phyloP scores from a whole-genome alignment of 2,329 filamentous ascomycete genomes.

The Epichloe hybrida region DNA sequence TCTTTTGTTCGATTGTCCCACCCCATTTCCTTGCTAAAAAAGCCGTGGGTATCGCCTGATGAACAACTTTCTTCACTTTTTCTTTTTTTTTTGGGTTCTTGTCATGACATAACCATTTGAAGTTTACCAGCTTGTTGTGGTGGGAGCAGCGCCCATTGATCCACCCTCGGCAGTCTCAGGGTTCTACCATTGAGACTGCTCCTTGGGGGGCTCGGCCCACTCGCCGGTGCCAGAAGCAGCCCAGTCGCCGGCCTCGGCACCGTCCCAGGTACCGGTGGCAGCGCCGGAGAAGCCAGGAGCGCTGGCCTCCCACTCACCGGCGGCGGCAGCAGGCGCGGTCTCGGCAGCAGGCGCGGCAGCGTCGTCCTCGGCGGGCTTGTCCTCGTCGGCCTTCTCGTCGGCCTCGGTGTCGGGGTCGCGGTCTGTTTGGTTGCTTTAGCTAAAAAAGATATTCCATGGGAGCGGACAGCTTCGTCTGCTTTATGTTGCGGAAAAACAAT shows the following conservation, averaged over 20 bases:
- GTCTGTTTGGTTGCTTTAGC: slow-evolving; percentile 36
- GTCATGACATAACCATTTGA: slow-evolving; percentile 1
- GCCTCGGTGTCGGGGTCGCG: slow-evolving; percentile 99
- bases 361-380: slow-evolving; percentile 75
- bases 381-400: slow-evolving; percentile 94
- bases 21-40: background rate
- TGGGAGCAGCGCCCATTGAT: slow-evolving; percentile 3
- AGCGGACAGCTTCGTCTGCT: background rate
- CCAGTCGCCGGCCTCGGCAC: slow-evolving; percentile 49
- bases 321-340: slow-evolving; percentile 54
- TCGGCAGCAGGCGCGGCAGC: slow-evolving; percentile 68
- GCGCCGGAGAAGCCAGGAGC: slow-evolving; percentile 56
- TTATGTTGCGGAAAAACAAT: background rate
- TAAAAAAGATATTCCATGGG: slow-evolving; percentile 1
- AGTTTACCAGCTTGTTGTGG: slow-evolving; percentile 7
- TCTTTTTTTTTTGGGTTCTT: background rate
- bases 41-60: slow-evolving; percentile 3
- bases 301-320: slow-evolving; percentile 75
- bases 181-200: slow-evolving; percentile 36
- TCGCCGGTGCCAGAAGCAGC: slow-evolving; percentile 50
- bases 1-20: background rate
- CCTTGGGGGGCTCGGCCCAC: slow-evolving; percentile 51
- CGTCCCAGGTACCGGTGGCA: slow-evolving; percentile 40
- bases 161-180: slow-evolving; percentile 9
- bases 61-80: background rate